phyloP scores from a whole-genome alignment of 1,139 yeast species.

The Suhomyces kunorum region DNA sequence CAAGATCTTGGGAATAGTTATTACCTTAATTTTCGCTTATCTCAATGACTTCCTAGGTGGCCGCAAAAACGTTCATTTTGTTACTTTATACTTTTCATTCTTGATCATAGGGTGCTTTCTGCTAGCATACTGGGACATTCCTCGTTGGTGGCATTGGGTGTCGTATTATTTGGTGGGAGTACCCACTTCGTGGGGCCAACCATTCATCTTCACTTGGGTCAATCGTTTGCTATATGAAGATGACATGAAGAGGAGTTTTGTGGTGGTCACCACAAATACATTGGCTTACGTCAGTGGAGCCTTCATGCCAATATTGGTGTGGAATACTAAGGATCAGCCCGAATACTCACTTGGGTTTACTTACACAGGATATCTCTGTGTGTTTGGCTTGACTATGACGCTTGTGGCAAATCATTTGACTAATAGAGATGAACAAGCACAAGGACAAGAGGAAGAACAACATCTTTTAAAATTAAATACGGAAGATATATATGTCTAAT shows the following conservation, averaged over 20 bases:
- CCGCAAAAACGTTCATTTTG: conserved; percentile 15
- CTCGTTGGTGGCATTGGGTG: conserved; percentile 20
- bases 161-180: conserved; percentile 18
- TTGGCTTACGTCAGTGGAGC: conserved; percentile 56
- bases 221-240: conserved; percentile 47
- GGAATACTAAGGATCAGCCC: conserved; percentile 51
- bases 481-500: not conserved
- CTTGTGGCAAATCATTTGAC: conserved; percentile 14
- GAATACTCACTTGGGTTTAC: conserved; percentile 50
- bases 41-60: conserved; percentile 20
- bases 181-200: conserved; percentile 35
- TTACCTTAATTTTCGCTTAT: conserved; percentile 18
- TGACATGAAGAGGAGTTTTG: conserved; percentile 52
- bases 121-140: conserved; percentile 20
- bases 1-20: conserved; percentile 15
- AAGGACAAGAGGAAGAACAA: not conserved
- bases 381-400: conserved; percentile 44
- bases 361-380: conserved; percentile 47
- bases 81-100: conserved; percentile 15
- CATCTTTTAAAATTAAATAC: not conserved
- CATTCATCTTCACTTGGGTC: conserved; percentile 57
- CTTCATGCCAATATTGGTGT: conserved; percentile 36
- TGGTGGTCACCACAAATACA: conserved; percentile 52
- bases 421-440: conserved; percentile 13
- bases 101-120: conserved; percentile 17